These are phyloP conservation scores for Aureobasidium namibiae DNA, from an alignment of 2,329 filamentous ascomycete species.

Conservation along the genomic window DNA sequence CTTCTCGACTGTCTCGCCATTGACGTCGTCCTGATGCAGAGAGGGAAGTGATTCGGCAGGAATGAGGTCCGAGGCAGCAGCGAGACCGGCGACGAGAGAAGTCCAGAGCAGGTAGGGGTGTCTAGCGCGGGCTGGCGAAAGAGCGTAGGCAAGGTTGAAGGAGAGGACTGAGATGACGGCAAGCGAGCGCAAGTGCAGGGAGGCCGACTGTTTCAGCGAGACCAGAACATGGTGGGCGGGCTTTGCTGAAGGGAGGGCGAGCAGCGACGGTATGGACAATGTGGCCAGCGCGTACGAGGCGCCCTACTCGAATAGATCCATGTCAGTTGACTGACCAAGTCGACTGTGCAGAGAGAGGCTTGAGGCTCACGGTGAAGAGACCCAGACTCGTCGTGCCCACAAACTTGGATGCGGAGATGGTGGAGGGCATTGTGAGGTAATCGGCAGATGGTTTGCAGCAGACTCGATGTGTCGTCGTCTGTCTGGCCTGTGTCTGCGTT, in stretches of 20 bases:
- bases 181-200: constrained; percentile 59
- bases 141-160: constrained; percentile 66
- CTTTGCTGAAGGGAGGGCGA: constrained; percentile 68
- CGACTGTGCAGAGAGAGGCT: not conserved
- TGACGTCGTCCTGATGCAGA: constrained; percentile 33
- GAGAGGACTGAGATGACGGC: constrained; percentile 61
- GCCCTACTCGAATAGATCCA: constrained; percentile 63
- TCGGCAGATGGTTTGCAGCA: not conserved
- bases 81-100: constrained; percentile 37
- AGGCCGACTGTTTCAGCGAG: constrained; percentile 53
- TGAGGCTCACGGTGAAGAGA: constrained; percentile 66
- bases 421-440: constrained; percentile 27
- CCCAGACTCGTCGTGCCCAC: constrained; percentile 85
- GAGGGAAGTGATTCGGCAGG: constrained; percentile 25
- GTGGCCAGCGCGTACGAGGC: constrained; percentile 77
- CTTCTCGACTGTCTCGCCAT: constrained; percentile 42
- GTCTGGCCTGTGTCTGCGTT: not conserved
- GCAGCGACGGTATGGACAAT: constrained; percentile 70
- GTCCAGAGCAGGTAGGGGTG: constrained; percentile 92
- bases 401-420: constrained; percentile 78
- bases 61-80: constrained; percentile 10
- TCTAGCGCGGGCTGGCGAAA: constrained; percentile 65
- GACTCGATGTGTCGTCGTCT: not conserved
- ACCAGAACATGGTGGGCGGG: constrained; percentile 61
- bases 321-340: constrained; percentile 7